These are phyloP conservation scores for Udeniomyces megalosporus DNA, from an alignment of 768 basidiomycete species.

Conservation along the genomic window DNA sequence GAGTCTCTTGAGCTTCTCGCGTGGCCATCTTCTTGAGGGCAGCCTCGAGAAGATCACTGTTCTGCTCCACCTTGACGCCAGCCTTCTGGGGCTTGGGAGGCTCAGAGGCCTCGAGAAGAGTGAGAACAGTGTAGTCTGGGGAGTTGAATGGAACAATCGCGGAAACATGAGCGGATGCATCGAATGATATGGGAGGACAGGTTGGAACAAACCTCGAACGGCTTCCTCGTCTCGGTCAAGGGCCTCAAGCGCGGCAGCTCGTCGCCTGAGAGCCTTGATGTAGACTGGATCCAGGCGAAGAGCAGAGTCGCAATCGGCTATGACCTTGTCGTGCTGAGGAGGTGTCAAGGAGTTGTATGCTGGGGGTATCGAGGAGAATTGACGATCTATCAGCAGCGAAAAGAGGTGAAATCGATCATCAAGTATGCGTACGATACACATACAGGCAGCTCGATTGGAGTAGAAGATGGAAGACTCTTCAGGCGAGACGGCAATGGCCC, in stretches of 20 bases:
- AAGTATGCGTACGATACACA: constrained; percentile 23
- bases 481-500: constrained; percentile 34
- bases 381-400: not conserved
- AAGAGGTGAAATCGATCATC: not conserved
- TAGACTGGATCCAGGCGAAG: constrained; percentile 67
- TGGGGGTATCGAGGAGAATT: not conserved
- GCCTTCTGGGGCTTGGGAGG: constrained; percentile 10
- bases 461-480: constrained; percentile 76
- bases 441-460: constrained; percentile 94
- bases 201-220: constrained; percentile 45
- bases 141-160: not conserved
- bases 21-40: constrained; percentile 68
- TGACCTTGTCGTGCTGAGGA: constrained; percentile 62
- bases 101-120: constrained; percentile 77
- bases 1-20: constrained; percentile 54
- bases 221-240: constrained; percentile 59
- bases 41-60: constrained; percentile 72
- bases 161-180: not conserved
- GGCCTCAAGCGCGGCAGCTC: constrained; percentile 68
- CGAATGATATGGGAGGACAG: too few species aligned
- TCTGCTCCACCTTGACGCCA: constrained; percentile 44
- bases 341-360: constrained; percentile 32
- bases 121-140: constrained; percentile 85
- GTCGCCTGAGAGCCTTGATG: constrained; percentile 65
- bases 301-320: constrained; percentile 77